Evolutionary conservation across 257 asterid genomes (phyloP), one percentile per base, ranked within the genome.

Genomic region (Leonotis leonurus): DNA sequence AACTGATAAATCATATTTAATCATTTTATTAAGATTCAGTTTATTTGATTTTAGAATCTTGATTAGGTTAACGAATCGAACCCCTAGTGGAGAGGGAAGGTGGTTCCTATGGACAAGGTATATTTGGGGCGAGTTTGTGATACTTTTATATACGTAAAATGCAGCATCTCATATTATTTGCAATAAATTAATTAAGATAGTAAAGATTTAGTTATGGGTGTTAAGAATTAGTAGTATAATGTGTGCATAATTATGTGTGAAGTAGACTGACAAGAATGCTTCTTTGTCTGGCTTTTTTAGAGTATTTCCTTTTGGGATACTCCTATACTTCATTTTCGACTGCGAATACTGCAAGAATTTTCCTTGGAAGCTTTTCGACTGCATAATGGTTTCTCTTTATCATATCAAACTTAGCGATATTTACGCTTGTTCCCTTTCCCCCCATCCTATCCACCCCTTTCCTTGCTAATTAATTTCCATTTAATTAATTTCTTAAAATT

Each of bases 381-480:
- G 94, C 62, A 49, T 50, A 37, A 29, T 83, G 88, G 95, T 86
- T 86, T 75, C 95, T 81, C 95, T 91, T 91, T 91, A 75, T 66
- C 81, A 22, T 77, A 78, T 83, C 97, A 86, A 72, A 62, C 77
- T 70, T 63, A 61, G 73, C 82, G 83, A 63, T 83, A 76, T 79
- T 69, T 79, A 71, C 81, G 86, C 82, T 70, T 39, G 49, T 37
- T 57, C 24, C 22, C 49, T 14, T 43, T 43, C 1, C 7, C 17
- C 20, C 40, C 22, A 14, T 6, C 45, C 12, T 35, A n/a, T 43
- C 68, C 71, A 52, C 63, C 70, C 40, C 26, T 1, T 20, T 37
- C 39, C 11, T 13, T 24, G 25, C n/a, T n/a, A n/a, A n/a, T n/a
- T n/a, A 18, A 40, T 60, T 45, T 29, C 39, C 13, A 48, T 35